These are phyloP conservation scores for Yamadazyma triangularis DNA, from an alignment of 1,139 yeast species.

Conservation along the genomic window DNA sequence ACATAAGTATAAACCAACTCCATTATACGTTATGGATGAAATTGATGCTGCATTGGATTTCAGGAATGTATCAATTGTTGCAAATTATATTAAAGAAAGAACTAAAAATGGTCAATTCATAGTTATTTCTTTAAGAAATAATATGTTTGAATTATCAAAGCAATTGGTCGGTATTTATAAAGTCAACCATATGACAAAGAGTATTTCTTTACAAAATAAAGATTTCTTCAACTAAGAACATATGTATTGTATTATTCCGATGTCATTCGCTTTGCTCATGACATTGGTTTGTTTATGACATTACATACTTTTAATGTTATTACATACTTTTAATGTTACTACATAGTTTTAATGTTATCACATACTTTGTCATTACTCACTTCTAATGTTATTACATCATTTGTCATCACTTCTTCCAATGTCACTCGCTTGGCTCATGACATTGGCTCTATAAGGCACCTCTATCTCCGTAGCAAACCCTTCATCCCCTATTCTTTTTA, in stretches of 20 bases:
- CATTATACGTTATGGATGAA: constrained; percentile 98
- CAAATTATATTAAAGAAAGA: constrained; percentile 91
- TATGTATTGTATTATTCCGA: too few species aligned
- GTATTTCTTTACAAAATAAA: constrained; percentile 70
- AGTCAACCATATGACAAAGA: constrained; percentile 83
- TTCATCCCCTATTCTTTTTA: constrained; percentile 60
- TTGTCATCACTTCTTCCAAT: too few species aligned
- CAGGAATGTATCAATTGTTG: constrained; percentile 94
- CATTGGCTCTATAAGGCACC: constrained; percentile 53
- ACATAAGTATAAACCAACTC: constrained; percentile 95
- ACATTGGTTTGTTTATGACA: too few species aligned
- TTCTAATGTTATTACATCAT: too few species aligned
- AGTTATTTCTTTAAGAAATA: constrained; percentile 90
- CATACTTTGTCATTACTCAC: too few species aligned
- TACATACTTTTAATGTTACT: too few species aligned
- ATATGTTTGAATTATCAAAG: constrained; percentile 95
- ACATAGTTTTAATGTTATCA: too few species aligned
- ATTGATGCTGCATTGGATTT: constrained; percentile 98
- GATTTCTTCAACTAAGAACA: constrained; percentile 33
- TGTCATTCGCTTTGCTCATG: too few species aligned
- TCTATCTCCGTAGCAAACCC: constrained; percentile 63
- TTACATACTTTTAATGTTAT: too few species aligned
- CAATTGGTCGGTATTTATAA: constrained; percentile 95
- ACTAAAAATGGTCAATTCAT: constrained; percentile 96
- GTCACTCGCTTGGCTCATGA: too few species aligned